Evolutionary conservation across 345 rosid species (phyloP), one percentile per base, ranked within the genome.

Genomic region (Citrus sinensis): DNA sequence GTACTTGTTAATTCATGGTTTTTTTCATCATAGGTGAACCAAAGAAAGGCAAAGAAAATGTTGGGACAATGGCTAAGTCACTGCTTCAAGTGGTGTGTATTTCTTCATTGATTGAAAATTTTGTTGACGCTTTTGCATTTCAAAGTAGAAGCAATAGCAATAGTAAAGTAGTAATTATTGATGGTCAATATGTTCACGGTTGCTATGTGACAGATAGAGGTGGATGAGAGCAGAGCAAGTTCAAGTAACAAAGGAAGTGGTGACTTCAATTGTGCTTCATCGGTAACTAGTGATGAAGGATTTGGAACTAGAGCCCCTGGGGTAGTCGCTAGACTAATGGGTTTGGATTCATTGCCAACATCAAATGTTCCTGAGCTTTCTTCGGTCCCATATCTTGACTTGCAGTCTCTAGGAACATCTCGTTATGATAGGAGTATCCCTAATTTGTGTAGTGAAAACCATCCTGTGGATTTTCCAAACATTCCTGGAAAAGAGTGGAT

Each of bases 261-360:
- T 74, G 95, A 91, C 59, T 83, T 85, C 66, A 86, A 79, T 32
- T 92, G 86, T 79, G 82, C 90, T 67, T 89, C 96, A 39, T 94
- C 98, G 19, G 82, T 85, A 67, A 83, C 85, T 70, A 92, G 97
- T 83, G 93, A 92, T 75, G 96, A 92, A 78, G 92, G 87, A 34
- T 85, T 66, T 60, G 93, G 87, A 70, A 77, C 82, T 70, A 88
- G 84, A 86, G 92, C 90, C 29, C 98, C 99, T 3, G 93, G 98
- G 68, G 95, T 93, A 46, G 97, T 96, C 75, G 99, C 98, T 14
- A 90, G 93, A 79, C 97, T 96, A 42, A 96, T 96, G 99, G 99
- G 99, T 76, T 85, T 94, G 84, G 92, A 96, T 86, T 88, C 92
- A 14, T 82, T 96, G 88, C 99, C 99, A 1, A 83, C 79, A 20